phyloP scores from a whole-genome alignment of 1,284 basidiomycete species.

The Cutaneotrichosporon sp. region DNA sequence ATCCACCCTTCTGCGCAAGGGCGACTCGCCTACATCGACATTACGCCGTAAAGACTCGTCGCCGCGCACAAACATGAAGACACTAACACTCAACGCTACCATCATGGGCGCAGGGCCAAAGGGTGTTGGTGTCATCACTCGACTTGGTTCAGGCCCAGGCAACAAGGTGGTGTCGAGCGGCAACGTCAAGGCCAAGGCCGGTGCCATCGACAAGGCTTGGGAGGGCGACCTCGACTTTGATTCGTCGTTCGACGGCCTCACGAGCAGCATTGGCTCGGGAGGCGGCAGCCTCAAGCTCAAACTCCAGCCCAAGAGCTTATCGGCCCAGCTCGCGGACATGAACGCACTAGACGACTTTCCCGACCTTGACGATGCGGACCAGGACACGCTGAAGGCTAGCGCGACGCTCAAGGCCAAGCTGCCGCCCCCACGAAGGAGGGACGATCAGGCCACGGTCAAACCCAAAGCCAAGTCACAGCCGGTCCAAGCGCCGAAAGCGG shows the following conservation, averaged over 20 bases:
- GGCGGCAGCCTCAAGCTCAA: conserved; percentile 11
- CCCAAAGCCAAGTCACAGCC: not conserved
- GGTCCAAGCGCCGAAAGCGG: conserved; percentile 15
- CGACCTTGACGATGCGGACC: conserved; percentile 43
- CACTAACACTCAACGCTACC: conserved; percentile 24
- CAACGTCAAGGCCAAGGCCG: conserved; percentile 34
- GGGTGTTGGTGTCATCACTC: conserved; percentile 45
- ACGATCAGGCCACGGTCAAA: conserved; percentile 20
- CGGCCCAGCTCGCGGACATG: conserved; percentile 32
- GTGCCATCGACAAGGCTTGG: conserved; percentile 33
- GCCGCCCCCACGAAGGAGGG: conserved; percentile 31
- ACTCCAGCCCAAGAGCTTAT: conserved; percentile 18
- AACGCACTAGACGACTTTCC: conserved; percentile 43
- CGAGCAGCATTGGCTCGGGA: not conserved
- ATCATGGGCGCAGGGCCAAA: conserved; percentile 39
- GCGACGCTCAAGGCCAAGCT: conserved; percentile 47
- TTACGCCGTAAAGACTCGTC: conserved; percentile 1
- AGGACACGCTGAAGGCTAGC: conserved; percentile 48
- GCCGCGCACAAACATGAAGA: conserved; percentile 23
- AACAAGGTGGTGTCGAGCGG: conserved; percentile 14
- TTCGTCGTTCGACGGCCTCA: conserved; percentile 1
- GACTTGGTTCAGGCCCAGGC: conserved; percentile 28
- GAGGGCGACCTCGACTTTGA: conserved; percentile 42
- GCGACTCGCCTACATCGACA: conserved; percentile 13
- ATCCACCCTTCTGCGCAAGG: not conserved